Evolutionary conservation across 352 stramenopile species (phyloP), one percentile per base, ranked within the genome.

Genomic region (Phytophthora ramorum): DNA sequence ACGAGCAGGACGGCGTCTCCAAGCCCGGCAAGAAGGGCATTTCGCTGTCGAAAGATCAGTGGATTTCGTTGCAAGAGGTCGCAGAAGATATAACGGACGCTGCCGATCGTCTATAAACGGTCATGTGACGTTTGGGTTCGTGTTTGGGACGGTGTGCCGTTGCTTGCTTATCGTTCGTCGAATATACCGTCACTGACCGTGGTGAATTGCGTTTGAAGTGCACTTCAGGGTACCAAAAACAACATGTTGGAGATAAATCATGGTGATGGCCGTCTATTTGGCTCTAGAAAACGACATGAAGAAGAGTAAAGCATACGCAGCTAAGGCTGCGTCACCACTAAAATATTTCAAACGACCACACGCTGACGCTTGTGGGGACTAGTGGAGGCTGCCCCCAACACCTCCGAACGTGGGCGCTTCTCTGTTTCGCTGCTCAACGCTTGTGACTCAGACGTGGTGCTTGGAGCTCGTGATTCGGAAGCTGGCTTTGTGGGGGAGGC

Each of bases 11-110:
- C 19, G 75, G 76, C 4, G 58, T 78, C 22, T 49, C 63, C 24
- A 90, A 87, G 53, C 87, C 87, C 37, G 81, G 83, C n/a, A 90
- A 89, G 45, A 93, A 95, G 59, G 85, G 85, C 10, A 91, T 95
- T 30, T 87, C 86, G 22, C 70, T 95, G 9, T 90, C 79, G 0
- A 88, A 79, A 46, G 79, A 91, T 9, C 84, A 93, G 49, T 93
- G 82, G 81, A 30, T 50, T 7, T 68, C 66, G 45, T 68, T 95
- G 19, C 58, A 78, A 38, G 51, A 79, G 17, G 30, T 67, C 37
- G 55, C 63, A 46, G 44, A 60, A 3, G 72, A 83, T 2, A 71
- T 89, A 22, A 67, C 66, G 2, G 54, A 81, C 55, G 69, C 76
- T n/a, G 47, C 34, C 26, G 56, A 68, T 26, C 53, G 58, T 7